Evolutionary conservation across 345 rosid species (phyloP), one percentile per base, ranked within the genome.

Genomic region (Abelmoschus esculentus): DNA sequence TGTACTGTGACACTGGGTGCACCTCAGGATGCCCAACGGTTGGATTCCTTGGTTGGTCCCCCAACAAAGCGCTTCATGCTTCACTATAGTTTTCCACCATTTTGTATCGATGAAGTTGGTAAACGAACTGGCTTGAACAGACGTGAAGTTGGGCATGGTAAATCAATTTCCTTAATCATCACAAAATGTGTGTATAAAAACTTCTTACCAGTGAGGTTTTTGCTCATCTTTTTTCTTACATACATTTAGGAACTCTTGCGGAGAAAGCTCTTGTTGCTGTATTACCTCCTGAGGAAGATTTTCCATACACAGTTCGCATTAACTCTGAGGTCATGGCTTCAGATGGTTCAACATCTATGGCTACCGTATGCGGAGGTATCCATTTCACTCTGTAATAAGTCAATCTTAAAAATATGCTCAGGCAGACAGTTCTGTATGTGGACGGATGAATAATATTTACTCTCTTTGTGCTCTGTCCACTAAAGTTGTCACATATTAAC

Each of bases 141-240:
- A 78, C 97, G 99, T 78, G 97, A 95, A 90, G 97, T 95, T 76
- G 97, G 99, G 60, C 99, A 95, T 78, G 97, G 98, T 90, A 86
- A 71, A 50, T 42, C 74, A 61, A 47, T 69, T 40, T 70, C 32
- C 61, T 66, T 47, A 14, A 49, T 49, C 36, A 44, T 22, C 9
- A 9, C 5, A 47, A 66, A 15, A 47, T 47, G 5, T 67, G 17
- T 47, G 9, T 8, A 47, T n/a, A n/a, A 31, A 57, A 29, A 6
- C 4, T 55, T 18, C n/a, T 36, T 49, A 67, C 15, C 67, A 28
- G 18, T 4, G 19, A 49, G 62, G 28, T 72, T 52, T 52, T 7
- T 14, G 29, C 38, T 63, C 67, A 64, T 65, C 68, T 11, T 47
- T 72, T 76, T 71, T 76, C 68, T 73, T 55, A 66, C 67, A 26